These are phyloP conservation scores for Colletotrichum sp. DNA, from an alignment of 2,329 filamentous ascomycete species.

Conservation along the genomic window DNA sequence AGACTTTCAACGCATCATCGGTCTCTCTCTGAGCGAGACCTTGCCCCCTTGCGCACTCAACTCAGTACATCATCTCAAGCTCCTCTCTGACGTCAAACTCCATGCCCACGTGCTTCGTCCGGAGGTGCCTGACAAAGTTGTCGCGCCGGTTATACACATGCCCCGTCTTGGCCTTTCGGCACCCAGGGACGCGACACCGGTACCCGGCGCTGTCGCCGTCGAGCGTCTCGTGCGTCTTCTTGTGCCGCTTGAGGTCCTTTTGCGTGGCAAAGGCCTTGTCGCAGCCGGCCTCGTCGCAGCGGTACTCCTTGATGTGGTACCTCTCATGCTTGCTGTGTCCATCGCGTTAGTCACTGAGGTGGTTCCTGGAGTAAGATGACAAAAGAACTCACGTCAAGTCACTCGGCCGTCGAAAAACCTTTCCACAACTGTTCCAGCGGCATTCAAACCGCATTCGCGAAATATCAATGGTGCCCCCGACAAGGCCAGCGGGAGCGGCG, in stretches of 20 bases:
- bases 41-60: no score
- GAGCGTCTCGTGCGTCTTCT: slow-evolving; percentile 20
- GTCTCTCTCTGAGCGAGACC: rapidly evolving
- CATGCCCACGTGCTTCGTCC: slow-evolving; percentile 24
- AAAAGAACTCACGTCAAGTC: slow-evolving; percentile 19
- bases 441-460: slow-evolving; percentile 15
- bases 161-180: slow-evolving; percentile 26
- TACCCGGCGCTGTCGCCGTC: slow-evolving; percentile 24
- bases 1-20: background rate
- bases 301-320: slow-evolving; percentile 26
- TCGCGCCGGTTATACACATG: slow-evolving; percentile 31
- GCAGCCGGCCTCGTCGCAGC: slow-evolving; percentile 22
- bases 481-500: background rate
- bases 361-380: background rate
- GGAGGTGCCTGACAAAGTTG: slow-evolving; percentile 29
- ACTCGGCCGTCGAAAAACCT: slow-evolving; percentile 19
- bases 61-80: slow-evolving; percentile 1
- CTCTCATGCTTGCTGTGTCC: slow-evolving; percentile 24
- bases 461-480: slow-evolving; percentile 1
- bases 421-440: slow-evolving; percentile 17
- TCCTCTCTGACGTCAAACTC: slow-evolving; percentile 16
- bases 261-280: slow-evolving; percentile 27
- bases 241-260: slow-evolving; percentile 30
- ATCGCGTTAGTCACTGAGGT: background rate
- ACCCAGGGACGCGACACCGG: slow-evolving; percentile 27